These are phyloP conservation scores for Chrysophaeum taylorii DNA, from an alignment of 352 stramenopile genomes.

Conservation along the genomic window DNA sequence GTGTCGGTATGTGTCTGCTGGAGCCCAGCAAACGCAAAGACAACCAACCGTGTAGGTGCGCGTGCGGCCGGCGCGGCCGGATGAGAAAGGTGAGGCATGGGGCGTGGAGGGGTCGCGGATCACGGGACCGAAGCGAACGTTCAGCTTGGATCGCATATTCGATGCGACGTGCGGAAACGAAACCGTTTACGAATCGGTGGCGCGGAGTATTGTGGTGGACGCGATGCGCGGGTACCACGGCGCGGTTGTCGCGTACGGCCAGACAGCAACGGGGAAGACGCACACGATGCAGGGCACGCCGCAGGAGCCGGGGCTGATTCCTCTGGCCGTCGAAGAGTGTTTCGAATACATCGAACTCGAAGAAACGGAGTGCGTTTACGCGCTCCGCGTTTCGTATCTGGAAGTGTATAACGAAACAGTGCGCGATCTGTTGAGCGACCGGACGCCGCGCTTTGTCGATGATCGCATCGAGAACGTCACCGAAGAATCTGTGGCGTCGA, in stretches of 20 bases:
- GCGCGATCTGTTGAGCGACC: slow-evolving; percentile 71
- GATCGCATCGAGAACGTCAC: not conserved
- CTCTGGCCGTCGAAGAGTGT: slow-evolving; percentile 66
- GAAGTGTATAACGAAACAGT: slow-evolving; percentile 99
- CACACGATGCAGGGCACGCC: slow-evolving; percentile 77
- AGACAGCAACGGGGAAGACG: slow-evolving; percentile 78
- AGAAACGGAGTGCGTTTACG: slow-evolving; percentile 65
- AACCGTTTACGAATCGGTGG: slow-evolving; percentile 46
- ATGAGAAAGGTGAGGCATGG: no score
- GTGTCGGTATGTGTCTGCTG: no score
- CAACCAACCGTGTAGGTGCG: no score
- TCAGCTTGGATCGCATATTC: slow-evolving; percentile 69
- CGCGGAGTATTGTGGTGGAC: slow-evolving; percentile 42
- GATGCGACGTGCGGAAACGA: slow-evolving; percentile 52
- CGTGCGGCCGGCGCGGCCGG: no score
- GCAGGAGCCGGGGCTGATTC: slow-evolving; percentile 61
- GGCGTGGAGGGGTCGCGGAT: no score
- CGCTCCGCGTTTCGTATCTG: slow-evolving; percentile 91
- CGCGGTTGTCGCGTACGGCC: slow-evolving; percentile 77
- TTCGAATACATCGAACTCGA: slow-evolving; percentile 59
- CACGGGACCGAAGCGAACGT: no score
- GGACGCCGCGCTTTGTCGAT: not conserved
- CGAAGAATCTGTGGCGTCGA: not conserved
- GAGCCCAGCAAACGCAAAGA: no score
- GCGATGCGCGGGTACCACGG: slow-evolving; percentile 64